Evolutionary conservation across 441 rosid species (phyloP).

Genomic region (Populus tomentosa): DNA sequence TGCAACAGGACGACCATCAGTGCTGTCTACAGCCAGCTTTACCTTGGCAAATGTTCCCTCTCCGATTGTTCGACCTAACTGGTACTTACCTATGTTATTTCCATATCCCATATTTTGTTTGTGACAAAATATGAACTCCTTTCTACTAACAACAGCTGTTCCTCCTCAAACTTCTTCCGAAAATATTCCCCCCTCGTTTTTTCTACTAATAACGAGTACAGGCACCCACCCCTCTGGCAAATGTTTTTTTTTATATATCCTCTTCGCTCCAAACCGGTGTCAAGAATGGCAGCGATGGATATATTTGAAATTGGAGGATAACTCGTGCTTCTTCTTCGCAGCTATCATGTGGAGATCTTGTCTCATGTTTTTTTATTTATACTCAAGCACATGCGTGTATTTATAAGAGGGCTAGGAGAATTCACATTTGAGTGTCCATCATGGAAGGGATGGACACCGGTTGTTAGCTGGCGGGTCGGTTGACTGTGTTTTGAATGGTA

Average conservation of each 20-base stretch:
- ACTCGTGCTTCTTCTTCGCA: neutral
- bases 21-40: slow-evolving; percentile 71
- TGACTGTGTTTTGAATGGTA: neutral
- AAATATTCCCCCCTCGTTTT: neutral
- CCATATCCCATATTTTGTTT: neutral
- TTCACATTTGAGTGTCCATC: neutral
- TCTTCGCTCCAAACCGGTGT: neutral
- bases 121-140: neutral
- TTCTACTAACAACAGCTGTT: neutral
- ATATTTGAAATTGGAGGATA: neutral
- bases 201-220: neutral
- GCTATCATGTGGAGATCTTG: neutral
- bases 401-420: neutral
- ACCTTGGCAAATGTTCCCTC: slow-evolving; percentile 95
- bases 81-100: neutral
- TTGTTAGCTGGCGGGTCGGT: neutral
- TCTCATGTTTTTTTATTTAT: neutral
- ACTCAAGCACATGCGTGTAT: neutral
- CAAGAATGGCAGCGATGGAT: neutral
- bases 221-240: neutral
- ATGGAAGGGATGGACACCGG: neutral
- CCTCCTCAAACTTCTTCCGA: neutral
- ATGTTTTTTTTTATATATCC: neutral
- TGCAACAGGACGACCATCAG: slow-evolving; percentile 52
- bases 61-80: slow-evolving; percentile 37